These are phyloP conservation scores for Pholiota conissans DNA, from an alignment of 768 basidiomycete genomes.

Conservation along the genomic window DNA sequence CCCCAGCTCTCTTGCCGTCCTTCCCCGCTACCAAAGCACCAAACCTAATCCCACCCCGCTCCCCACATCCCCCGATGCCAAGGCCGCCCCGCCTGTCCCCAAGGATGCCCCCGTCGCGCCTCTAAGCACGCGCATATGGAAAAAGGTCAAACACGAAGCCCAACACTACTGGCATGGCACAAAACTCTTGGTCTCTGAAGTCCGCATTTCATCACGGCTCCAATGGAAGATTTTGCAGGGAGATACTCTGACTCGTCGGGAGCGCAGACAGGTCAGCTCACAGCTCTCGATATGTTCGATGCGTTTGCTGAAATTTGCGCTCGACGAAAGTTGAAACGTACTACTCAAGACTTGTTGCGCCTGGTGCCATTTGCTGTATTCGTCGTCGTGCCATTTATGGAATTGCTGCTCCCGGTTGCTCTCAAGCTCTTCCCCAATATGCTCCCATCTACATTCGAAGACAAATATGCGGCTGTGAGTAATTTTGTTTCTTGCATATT, in stretches of 20 bases:
- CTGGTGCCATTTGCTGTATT: conserved; percentile 96
- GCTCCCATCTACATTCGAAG: conserved; percentile 97
- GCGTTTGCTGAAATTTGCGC: conserved; percentile 3
- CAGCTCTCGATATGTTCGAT: background rate
- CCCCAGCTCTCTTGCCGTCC: conserved; percentile 17
- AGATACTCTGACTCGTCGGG: conserved; percentile 86
- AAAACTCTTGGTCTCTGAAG: conserved; percentile 92
- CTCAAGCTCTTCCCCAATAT: conserved; percentile 98
- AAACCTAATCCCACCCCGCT: conserved; percentile 23
- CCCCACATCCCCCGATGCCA: conserved; percentile 35
- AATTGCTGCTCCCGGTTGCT: conserved; percentile 91
- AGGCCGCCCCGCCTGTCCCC: conserved; percentile 48
- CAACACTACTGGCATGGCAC: conserved; percentile 97
- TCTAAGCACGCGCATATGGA: conserved; percentile 73
- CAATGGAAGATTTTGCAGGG: conserved; percentile 94
- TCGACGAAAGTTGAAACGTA: conserved; percentile 73
- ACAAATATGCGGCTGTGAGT: conserved; percentile 87
- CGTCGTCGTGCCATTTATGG: conserved; percentile 97
- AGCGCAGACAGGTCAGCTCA: conserved; percentile 78
- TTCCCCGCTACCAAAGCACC: conserved; percentile 35
- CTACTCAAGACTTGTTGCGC: conserved; percentile 89
- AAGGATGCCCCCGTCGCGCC: conserved; percentile 42
- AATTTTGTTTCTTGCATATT: background rate
- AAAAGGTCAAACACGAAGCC: conserved; percentile 93
- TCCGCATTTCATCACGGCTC: conserved; percentile 83